A percentile compares a stretch with the other conserved stretches of the same genome.
Conservation (phyloP, 148 eudicot genomes). For the Amaranthus hypochondriacus region DNA sequence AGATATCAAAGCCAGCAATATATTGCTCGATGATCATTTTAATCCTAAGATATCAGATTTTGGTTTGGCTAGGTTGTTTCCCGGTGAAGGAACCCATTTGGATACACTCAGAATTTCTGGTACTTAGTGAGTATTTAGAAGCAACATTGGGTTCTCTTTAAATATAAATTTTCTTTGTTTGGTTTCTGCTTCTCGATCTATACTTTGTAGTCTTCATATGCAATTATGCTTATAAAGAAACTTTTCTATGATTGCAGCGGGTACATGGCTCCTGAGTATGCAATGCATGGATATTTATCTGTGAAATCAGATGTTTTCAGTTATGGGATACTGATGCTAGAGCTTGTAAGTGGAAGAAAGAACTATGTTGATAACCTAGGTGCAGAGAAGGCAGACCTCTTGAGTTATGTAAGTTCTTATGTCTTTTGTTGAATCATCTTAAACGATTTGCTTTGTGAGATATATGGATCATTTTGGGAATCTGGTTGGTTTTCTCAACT, state of each 20-base stretch:
- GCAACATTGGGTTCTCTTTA: background rate
- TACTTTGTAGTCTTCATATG: background rate
- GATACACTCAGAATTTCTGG: constrained; percentile 64
- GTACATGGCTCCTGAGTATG: constrained; percentile 92
- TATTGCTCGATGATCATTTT: constrained; percentile 64
- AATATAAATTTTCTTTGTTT: background rate
- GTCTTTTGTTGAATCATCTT: background rate
- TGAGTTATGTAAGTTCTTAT: constrained; percentile 60
- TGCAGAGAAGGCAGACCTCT: constrained; percentile 52
- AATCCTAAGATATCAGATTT: constrained; percentile 75
- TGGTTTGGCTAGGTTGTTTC: constrained; percentile 84
- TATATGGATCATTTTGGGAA: background rate
- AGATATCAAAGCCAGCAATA: constrained; percentile 86
- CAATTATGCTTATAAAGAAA: background rate
- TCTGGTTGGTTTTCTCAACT: background rate
- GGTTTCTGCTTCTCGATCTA: background rate
- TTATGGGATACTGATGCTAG: constrained; percentile 66
- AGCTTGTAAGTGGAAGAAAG: constrained; percentile 82
- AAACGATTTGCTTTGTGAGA: background rate
- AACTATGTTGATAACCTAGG: constrained; percentile 47
- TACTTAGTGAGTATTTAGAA: constrained; percentile 58
- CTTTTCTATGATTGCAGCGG: constrained; percentile 46
- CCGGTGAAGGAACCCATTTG: constrained; percentile 70
- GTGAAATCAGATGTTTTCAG: constrained; percentile 87
- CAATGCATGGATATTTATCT: constrained; percentile 65